These are phyloP conservation scores for Neurospora pannonica DNA, from an alignment of 495 filamentous ascomycete genomes.

Conservation along the genomic window DNA sequence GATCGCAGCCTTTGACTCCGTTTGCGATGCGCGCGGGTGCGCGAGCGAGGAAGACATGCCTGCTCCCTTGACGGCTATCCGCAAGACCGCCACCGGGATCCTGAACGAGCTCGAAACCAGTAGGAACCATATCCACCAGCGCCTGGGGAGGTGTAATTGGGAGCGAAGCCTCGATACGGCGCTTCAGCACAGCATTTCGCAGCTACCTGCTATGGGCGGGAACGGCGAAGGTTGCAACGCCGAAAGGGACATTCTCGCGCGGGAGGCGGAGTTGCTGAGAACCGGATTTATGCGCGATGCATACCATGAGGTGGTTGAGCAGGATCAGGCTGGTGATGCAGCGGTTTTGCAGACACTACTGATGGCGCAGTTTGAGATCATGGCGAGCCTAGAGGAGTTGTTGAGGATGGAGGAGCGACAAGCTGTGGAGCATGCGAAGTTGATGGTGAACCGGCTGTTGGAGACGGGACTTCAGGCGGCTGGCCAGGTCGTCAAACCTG, in stretches of 20 bases:
- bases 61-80: slow-evolving; percentile 59
- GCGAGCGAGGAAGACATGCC: slow-evolving; percentile 59
- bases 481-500: slow-evolving; percentile 82
- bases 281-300: slow-evolving; percentile 76
- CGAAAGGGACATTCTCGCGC: slow-evolving; percentile 61
- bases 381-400: slow-evolving; percentile 70
- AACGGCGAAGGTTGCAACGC: slow-evolving; percentile 44
- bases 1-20: slow-evolving; percentile 84
- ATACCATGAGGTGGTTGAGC: slow-evolving; percentile 65
- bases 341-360: slow-evolving; percentile 72
- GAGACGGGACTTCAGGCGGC: slow-evolving; percentile 60
- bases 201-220: slow-evolving; percentile 65
- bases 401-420: slow-evolving; percentile 73
- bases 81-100: slow-evolving; percentile 80
- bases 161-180: slow-evolving; percentile 77
- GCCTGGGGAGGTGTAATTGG: slow-evolving; percentile 71
- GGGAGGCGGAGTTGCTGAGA: slow-evolving; percentile 79
- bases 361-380: slow-evolving; percentile 83
- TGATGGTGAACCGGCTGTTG: slow-evolving; percentile 69
- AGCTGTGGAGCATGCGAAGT: slow-evolving; percentile 69
- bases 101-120: slow-evolving; percentile 80
- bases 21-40: slow-evolving; percentile 50
- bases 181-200: slow-evolving; percentile 71
- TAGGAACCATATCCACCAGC: slow-evolving; percentile 81
- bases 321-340: slow-evolving; percentile 73